These are phyloP conservation scores for Linum tenue DNA, from an alignment of 345 rosid genomes.

Conservation along the genomic window DNA sequence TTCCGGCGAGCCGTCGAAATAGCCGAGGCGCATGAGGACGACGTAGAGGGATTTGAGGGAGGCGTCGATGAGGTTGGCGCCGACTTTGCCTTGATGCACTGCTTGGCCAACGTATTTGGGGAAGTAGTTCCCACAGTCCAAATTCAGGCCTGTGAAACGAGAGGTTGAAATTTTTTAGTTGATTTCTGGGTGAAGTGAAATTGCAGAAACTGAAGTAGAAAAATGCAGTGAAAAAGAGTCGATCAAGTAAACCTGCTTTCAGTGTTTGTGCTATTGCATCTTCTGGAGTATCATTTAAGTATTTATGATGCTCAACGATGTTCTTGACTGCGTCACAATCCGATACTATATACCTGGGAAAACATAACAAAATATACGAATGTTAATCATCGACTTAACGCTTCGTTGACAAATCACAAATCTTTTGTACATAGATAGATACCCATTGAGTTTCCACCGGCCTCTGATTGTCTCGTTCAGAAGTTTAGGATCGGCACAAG, in stretches of 20 bases:
- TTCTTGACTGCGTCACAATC: constrained; percentile 69
- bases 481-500: constrained; percentile 80
- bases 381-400: too few relatives aligned
- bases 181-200: too few relatives aligned
- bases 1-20: constrained; percentile 70
- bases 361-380: too few relatives aligned
- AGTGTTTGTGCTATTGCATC: constrained; percentile 76
- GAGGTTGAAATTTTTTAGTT: too few relatives aligned
- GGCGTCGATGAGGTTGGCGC: constrained; percentile 54
- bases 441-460: constrained; percentile 87
- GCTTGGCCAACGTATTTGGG: constrained; percentile 65
- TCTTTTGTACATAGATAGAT: too few relatives aligned
- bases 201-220: not conserved
- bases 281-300: constrained; percentile 17
- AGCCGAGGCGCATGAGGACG: constrained; percentile 89
- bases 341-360: constrained; percentile 69
- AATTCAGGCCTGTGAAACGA: constrained; percentile 46
- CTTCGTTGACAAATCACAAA: too few relatives aligned
- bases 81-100: constrained; percentile 45
- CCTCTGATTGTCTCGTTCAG: constrained; percentile 77
- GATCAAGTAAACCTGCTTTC: constrained; percentile 44
- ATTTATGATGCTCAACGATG: too few relatives aligned
- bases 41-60: too few relatives aligned
- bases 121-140: constrained; percentile 87
- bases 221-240: not conserved